phyloP scores from a whole-genome alignment of 2,329 filamentous ascomycete species.

The Hortaea sp. region DNA sequence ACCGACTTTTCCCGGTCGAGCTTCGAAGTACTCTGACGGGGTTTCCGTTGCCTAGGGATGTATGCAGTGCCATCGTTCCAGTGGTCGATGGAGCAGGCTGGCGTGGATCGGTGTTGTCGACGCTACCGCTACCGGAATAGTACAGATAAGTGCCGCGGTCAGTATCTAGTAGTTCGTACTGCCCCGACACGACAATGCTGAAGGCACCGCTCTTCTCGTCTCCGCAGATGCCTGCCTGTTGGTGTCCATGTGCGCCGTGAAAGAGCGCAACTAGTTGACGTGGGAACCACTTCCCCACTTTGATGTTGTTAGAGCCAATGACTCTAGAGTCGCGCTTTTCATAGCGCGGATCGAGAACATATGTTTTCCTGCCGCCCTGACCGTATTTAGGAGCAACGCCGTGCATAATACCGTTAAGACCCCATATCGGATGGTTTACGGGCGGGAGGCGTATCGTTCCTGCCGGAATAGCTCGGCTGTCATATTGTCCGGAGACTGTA shows the following conservation, averaged over 20 bases:
- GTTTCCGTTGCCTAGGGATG: slow-evolving; percentile 4
- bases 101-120: slow-evolving; percentile 15
- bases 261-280: slow-evolving; percentile 14
- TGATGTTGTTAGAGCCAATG: slow-evolving; percentile 16
- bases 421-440: slow-evolving; percentile 14
- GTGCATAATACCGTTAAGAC: slow-evolving; percentile 18
- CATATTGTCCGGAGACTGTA: neutral
- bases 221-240: slow-evolving; percentile 15
- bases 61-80: slow-evolving; percentile 11
- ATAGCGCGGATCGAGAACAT: slow-evolving; percentile 2
- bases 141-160: slow-evolving; percentile 14
- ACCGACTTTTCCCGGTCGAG: slow-evolving; percentile 5
- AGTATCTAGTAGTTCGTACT: slow-evolving; percentile 16
- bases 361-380: neutral
- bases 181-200: slow-evolving; percentile 14
- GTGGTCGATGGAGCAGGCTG: slow-evolving; percentile 6
- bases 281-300: slow-evolving; percentile 16
- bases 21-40: slow-evolving; percentile 16
- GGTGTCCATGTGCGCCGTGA: slow-evolving; percentile 15
- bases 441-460: slow-evolving; percentile 7
- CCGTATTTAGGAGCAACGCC: slow-evolving; percentile 9
- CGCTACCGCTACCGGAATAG: slow-evolving; percentile 17
- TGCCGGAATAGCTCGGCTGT: neutral
- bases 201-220: slow-evolving; percentile 12
- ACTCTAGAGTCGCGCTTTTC: slow-evolving; percentile 9